A percentile compares a stretch with the other conserved stretches of the same genome.
These are phyloP conservation scores for Cyathus striatus DNA, from an alignment of 768 basidiomycete species.

Conservation along the genomic window DNA sequence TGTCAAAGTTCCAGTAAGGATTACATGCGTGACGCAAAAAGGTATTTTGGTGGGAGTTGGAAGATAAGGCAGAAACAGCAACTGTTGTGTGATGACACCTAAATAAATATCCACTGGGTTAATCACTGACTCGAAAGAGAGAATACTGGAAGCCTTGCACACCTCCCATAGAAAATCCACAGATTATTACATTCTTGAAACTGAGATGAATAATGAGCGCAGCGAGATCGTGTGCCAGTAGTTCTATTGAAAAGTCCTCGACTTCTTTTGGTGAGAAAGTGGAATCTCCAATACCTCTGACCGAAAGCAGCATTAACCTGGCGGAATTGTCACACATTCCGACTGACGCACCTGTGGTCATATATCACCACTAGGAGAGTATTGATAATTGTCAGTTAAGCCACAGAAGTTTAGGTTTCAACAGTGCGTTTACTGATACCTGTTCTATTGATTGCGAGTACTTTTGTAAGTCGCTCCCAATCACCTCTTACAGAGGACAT, in stretches of 20 bases:
- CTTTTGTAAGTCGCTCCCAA: constrained; percentile 27
- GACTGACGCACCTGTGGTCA: constrained; percentile 22
- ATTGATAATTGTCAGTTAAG: background rate
- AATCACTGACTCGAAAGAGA: background rate
- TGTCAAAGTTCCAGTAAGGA: constrained; percentile 31
- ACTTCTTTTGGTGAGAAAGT: constrained; percentile 20
- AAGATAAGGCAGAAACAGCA: constrained; percentile 37
- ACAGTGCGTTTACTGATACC: constrained; percentile 18
- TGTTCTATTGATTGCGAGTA: constrained; percentile 30
- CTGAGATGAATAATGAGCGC: constrained; percentile 27
- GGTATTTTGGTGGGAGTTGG: constrained; percentile 25
- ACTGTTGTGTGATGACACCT: constrained; percentile 40
- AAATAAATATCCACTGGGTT: background rate
- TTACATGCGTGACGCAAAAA: constrained; percentile 36
- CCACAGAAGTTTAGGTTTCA: background rate
- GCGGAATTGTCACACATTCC: background rate
- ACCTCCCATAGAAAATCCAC: constrained; percentile 54
- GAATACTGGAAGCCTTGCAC: background rate
- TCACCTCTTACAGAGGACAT: constrained; percentile 33
- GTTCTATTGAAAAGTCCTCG: constrained; percentile 38
- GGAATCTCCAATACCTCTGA: constrained; percentile 44
- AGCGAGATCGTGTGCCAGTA: constrained; percentile 39
- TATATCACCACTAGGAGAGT: constrained; percentile 32
- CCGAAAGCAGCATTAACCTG: background rate
- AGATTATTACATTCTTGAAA: constrained; percentile 37